Base-by-base conservation (phyloP, 2,329 filamentous ascomycete genomes). In the Exophiala xenobiotica region DNA sequence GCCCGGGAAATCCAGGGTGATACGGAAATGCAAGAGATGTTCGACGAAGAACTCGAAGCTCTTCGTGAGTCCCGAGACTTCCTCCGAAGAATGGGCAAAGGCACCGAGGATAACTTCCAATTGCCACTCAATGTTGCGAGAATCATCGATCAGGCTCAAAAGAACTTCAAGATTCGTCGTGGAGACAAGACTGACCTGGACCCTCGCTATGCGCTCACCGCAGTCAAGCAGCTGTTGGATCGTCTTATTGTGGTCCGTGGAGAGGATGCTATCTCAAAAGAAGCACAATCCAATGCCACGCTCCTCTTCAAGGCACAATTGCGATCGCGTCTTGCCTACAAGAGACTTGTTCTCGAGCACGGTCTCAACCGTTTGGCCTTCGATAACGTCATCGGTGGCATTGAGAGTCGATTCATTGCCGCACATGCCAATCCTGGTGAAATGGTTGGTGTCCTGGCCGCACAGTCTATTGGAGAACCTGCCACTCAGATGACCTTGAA, bases 401-500 rank as follows among this genome's bases (percentile, higher is more conserved):
- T 99, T 33, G 88, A 95, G 72, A 90, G 82, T 66, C 83, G 90
- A 56, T 99, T 95, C 80, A 82, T 88, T 27, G 86, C 87, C 64
- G 83, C 92, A 40, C 83, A 88, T 62, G 91, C 96, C 55, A 89
- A 85, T 63, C 92, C 93, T 41, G 93, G 95, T 67, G 95, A 99
- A 69, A 99, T 99, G 93, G 93, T 99, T 50, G 93, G 93, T 74
- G 93, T 99, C 18, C 76, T 99, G 65, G 93, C 93, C 58, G 93
- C 95, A 5, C 93, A 99, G 74, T 99, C 93, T 24, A 99, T 99
- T 68, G 93, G 93, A 75, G 93, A 99, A 72, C 93, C 93, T 33
- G 95, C 93, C 18, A 99, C 93, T 1, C 93, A 99, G 78, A 99
- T 99, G 93, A 99, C 93, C 1, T 76, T 99, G 55, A 99, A 99